phyloP scores from a whole-genome alignment of 768 basidiomycete species.

The Tricholoma saponaceum region DNA sequence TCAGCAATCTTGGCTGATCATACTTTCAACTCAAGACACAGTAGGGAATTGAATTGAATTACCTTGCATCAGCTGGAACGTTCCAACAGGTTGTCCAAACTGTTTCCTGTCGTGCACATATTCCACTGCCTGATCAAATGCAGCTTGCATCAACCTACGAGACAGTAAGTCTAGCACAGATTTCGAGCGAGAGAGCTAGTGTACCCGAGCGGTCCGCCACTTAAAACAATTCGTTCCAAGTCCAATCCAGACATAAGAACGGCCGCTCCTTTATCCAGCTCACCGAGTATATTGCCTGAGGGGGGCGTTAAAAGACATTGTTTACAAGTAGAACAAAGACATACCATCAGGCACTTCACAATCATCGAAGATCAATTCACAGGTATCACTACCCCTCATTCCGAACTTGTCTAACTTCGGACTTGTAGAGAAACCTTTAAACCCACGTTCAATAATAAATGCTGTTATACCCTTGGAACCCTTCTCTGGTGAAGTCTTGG shows the following conservation, averaged over 20 bases:
- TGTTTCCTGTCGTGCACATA: constrained; percentile 94
- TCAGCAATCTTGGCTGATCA: constrained; percentile 74
- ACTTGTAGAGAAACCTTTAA: constrained; percentile 82
- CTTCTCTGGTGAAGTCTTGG: constrained; percentile 75
- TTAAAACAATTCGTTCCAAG: constrained; percentile 85
- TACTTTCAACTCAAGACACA: constrained; percentile 9
- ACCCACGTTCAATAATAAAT: constrained; percentile 83
- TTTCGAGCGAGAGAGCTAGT: constrained; percentile 11
- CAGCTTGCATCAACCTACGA: constrained; percentile 83
- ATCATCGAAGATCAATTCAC: constrained; percentile 88
- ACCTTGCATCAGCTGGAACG: constrained; percentile 97
- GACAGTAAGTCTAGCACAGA: constrained; percentile 3
- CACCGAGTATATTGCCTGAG: constrained; percentile 82
- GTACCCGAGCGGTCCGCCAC: constrained; percentile 89
- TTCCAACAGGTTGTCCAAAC: constrained; percentile 82
- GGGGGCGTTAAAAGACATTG: constrained; percentile 1
- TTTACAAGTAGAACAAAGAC: constrained; percentile 5
- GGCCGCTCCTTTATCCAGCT: constrained; percentile 71
- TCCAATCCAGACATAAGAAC: constrained; percentile 96
- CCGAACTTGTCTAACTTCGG: constrained; percentile 95
- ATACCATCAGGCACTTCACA: constrained; percentile 85
- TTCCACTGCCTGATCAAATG: constrained; percentile 82
- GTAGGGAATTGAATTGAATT: constrained; percentile 10
- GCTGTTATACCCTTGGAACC: constrained; percentile 89
- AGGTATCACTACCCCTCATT: constrained; percentile 95